Base-by-base conservation (phyloP, 345 rosid species). In the Turnera subulata region DNA sequence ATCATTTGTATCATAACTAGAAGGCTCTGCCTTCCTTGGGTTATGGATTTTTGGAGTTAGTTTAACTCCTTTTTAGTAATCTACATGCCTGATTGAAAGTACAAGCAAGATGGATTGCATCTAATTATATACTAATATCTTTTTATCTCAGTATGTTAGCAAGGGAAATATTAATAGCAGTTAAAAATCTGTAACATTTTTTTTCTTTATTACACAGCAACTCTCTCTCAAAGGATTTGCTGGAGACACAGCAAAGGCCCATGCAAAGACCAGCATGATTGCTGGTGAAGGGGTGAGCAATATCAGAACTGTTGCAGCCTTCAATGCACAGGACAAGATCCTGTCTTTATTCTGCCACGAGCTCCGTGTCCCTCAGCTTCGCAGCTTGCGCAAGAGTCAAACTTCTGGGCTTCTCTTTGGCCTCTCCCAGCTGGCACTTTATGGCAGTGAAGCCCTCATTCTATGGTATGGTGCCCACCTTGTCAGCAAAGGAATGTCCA, bases 261-360 rank as follows among this genome's bases (percentile, higher is more conserved):
- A 93, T 62, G 99, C 99, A 6, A 93, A 93, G 82, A 89, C 99
- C 15, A 89, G 97, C 78, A 93, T 93, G 99, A 93, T 93, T 59
- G 99, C 99, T 7, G 99, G 99, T 40, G 99, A 93, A 68, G 99
- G 99, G 66, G 99, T 93, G 46, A 93, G 99, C 83, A 93, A 93
- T 65, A 89, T 93, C 56, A 73, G 99, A 66, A 93, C 99, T 0
- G 99, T 93, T 37, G 99, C 99, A 5, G 99, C 99, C 1, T 93
- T 93, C 74, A 93, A 93, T 74, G 97, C 99, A 0, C 99, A 93
- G 57, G 70, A 75, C 79, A 93, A 85, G 73, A 82, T 93, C 70
- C 80, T 87, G 24, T 87, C 94, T 29, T 73, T 93, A 57, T 93
- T 93, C 72, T 73, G 86, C 70, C 74, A 84, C 0, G 92, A 93